Percentiles rank a stretch among this genome's conserved stretches.
These are phyloP conservation scores for Eucalyptus microcorys DNA, from an alignment of 345 rosid genomes.

Conservation along the genomic window DNA sequence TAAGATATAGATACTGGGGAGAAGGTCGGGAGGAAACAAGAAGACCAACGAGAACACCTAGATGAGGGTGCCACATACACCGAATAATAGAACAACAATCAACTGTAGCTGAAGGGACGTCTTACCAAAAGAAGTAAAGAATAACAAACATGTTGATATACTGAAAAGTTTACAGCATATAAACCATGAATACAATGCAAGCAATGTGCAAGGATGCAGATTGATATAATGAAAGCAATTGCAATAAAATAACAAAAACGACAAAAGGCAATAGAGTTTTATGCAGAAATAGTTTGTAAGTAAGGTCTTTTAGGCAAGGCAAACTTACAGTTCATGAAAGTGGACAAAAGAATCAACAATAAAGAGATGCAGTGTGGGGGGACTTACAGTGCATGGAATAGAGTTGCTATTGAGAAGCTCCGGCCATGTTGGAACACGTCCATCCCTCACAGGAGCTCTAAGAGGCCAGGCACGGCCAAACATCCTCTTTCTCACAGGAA, in stretches of 20 bases:
- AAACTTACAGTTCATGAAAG: constrained; percentile 22
- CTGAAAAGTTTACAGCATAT: neutral
- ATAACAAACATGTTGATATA: neutral
- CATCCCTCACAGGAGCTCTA: constrained; percentile 70
- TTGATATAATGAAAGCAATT: neutral
- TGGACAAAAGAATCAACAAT: neutral
- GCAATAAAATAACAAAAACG: neutral
- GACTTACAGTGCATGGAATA: constrained; percentile 64
- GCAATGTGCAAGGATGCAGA: neutral
- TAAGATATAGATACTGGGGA: neutral
- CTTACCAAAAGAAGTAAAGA: neutral
- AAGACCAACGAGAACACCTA: neutral
- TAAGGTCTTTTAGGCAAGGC: neutral
- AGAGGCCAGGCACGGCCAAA: constrained; percentile 96
- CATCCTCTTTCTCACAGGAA: constrained; percentile 68
- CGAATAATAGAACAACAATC: neutral
- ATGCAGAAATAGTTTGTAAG: neutral
- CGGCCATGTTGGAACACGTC: constrained; percentile 82
- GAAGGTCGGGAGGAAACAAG: neutral
- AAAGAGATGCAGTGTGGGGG: neutral
- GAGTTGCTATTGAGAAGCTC: constrained; percentile 26
- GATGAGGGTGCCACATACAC: neutral
- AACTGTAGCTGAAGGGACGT: neutral
- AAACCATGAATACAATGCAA: neutral
- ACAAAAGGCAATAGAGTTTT: neutral